These are phyloP conservation scores for Podaxis rugospora DNA, from an alignment of 768 basidiomycete genomes.

Conservation along the genomic window DNA sequence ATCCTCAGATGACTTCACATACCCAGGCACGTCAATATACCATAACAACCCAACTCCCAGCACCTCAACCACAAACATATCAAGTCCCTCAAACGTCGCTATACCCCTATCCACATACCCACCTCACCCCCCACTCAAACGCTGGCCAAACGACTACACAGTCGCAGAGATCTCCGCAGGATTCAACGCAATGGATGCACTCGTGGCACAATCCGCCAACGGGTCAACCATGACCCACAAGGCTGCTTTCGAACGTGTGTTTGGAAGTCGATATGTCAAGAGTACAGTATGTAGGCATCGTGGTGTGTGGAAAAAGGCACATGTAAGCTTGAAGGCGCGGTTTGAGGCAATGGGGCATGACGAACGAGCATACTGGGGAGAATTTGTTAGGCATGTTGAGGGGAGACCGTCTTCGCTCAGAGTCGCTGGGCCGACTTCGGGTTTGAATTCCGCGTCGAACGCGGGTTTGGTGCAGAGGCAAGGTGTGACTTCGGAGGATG, in stretches of 20 bases:
- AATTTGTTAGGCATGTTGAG: conserved; percentile 61
- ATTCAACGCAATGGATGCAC: conserved; percentile 48
- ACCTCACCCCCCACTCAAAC: conserved; percentile 61
- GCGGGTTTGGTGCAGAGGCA: conserved; percentile 14
- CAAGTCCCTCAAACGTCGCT: conserved; percentile 15
- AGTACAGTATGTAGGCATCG: conserved; percentile 70
- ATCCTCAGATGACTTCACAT: conserved; percentile 8
- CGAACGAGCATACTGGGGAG: conserved; percentile 64
- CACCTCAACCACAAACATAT: conserved; percentile 14
- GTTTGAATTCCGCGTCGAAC: conserved; percentile 8
- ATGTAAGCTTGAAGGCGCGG: conserved; percentile 37
- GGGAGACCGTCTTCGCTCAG: conserved; percentile 36
- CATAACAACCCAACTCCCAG: conserved; percentile 12
- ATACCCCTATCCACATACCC: conserved; percentile 31
- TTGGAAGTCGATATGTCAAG: conserved; percentile 69
- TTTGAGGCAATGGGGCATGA: conserved; percentile 52
- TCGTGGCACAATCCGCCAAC: conserved; percentile 30
- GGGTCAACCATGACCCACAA: conserved; percentile 52
- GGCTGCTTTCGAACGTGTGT: conserved; percentile 66
- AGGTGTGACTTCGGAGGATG: conserved; percentile 13
- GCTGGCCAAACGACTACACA: conserved; percentile 76
- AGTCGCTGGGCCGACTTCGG: conserved; percentile 3
- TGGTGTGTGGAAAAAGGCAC: conserved; percentile 62
- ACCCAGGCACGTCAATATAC: conserved; percentile 11
- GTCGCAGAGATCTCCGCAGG: conserved; percentile 61